Base-by-base conservation (phyloP, 495 filamentous ascomycete genomes). In the Astrothelium macrocarpum region DNA sequence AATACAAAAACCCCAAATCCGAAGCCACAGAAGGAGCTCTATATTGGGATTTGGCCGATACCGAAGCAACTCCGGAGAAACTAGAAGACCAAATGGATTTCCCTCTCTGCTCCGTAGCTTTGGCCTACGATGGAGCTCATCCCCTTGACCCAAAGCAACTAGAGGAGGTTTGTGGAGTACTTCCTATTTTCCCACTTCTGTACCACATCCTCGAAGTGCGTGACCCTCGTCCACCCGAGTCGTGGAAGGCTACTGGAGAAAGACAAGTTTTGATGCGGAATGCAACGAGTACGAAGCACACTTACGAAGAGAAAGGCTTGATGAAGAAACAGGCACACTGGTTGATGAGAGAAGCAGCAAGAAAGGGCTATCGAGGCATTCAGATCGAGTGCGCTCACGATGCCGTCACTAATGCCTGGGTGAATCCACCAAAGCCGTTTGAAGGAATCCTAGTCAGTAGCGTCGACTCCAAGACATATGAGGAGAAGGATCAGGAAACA, bases 11-110 rank as follows among this genome's bases (percentile, higher is more conserved):
- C 0, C 71, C 76, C 49, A 72, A 72, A 39, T 78, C 77, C 3
- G 74, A 61, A 0, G 68, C 69, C 10, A 72, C 71, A 10, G 75
- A 70, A 7, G 79, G 79, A 18, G 67, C 61, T 11, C 72, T 79
- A 25, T 78, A 75, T 72, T 81, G 75, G 76, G 72, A 80, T 29
- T 49, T 64, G 0, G 66, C 65, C 28, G 59, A 74, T 36, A 3
- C 68, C 0, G 31, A 67, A 23, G 73, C 73, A 28, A 74, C 77
- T 53, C 65, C 78, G 43, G 74, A 79, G 61, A 71, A 65, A 20
- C 64, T 81, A 43, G 77, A 78, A 75, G 67, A 74, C 65, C 74
- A 78, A 32, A 81, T 80, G 75, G 78, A 80, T 63, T 76, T 76
- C 64, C 78, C 78, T 0, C 71, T 80, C 1, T 76, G 76, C 0